Base-by-base conservation (phyloP, 306 rosid genomes). In the Quercus agrifolia region DNA sequence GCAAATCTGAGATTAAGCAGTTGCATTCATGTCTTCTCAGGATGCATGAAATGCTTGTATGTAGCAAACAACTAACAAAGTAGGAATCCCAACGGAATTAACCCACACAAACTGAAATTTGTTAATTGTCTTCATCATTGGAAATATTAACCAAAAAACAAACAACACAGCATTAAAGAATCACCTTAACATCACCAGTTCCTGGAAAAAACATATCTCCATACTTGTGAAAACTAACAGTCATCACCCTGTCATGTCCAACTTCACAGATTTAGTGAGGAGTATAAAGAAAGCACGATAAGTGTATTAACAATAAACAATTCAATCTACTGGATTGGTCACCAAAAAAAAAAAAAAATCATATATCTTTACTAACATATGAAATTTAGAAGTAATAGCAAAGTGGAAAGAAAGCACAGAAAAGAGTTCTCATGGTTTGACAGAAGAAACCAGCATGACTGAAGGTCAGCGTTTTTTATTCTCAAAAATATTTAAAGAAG, bases 171-270 rank as follows among this genome's bases (percentile, higher is more conserved):
- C 61, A 70, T 77, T 30, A 72, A 81, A 82, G 81, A 84, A 64
- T 87, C 87, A 92, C 98, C 98, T 95, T 95, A 75, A 91, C 97
- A 83, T 93, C 99, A 64, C 99, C 99, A 4, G 99, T 92, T 78
- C 98, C 99, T 0, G 99, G 99, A 72, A 95, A 95, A 86, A 93
- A 95, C 91, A 85, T 20, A 80, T 95, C 99, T 75, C 99, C 99
- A 82, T 73, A 95, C 91, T 95, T 95, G 91, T 95, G 99, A 87
- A 92, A 95, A 75, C 99, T 95, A 77, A 95, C 97, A 18, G 99
- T 95, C 99, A 95, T 95, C 82, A 95, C 99, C 96, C 99, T 95
- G 94, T 74, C 83, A 89, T 44, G 77, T 72, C 67, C 82, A 85
- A 76, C 31, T 75, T 85, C 31, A 77, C 49, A 17, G 58, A 80